A percentile compares a stretch with the other conserved stretches of the same genome.
These are phyloP conservation scores for Tulasnella sp. DNA, from an alignment of 768 basidiomycete genomes.

Conservation along the genomic window DNA sequence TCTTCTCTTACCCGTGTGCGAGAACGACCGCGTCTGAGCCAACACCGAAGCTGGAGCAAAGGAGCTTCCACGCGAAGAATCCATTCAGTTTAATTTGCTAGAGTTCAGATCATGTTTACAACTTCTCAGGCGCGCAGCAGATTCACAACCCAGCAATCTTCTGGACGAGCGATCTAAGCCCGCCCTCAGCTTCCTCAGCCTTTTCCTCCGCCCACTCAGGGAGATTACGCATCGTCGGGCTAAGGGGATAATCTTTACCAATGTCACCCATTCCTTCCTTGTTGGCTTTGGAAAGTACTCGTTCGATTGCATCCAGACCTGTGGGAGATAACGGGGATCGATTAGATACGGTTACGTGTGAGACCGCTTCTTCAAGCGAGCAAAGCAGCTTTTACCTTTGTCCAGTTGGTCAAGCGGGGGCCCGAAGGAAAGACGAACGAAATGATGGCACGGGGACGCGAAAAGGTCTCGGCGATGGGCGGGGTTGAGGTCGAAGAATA, in stretches of 20 bases:
- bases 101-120: not conserved
- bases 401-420: slow-evolving; percentile 80
- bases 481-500: slow-evolving; percentile 47
- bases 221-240: slow-evolving; percentile 18
- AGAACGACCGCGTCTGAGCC: not conserved
- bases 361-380: not conserved
- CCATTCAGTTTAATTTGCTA: not conserved
- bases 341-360: slow-evolving; percentile 13
- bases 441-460: slow-evolving; percentile 88
- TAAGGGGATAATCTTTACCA: slow-evolving; percentile 60
- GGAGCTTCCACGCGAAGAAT: not conserved
- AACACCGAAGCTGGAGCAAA: not conserved
- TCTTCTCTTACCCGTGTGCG: not conserved
- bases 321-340: slow-evolving; percentile 25
- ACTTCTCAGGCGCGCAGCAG: not conserved
- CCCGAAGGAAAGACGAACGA: slow-evolving; percentile 84
- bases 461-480: slow-evolving; percentile 81
- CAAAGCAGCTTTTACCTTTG: slow-evolving; percentile 53
- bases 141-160: not conserved
- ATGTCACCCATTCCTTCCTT: slow-evolving; percentile 57
- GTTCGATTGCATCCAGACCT: slow-evolving; percentile 85
- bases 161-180: not conserved
- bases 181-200: not conserved
- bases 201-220: slow-evolving; percentile 7
- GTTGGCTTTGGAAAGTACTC: slow-evolving; percentile 63